phyloP scores from a whole-genome alignment of 2,329 filamentous ascomycete genomes.

The Ascochyta rabiei region DNA sequence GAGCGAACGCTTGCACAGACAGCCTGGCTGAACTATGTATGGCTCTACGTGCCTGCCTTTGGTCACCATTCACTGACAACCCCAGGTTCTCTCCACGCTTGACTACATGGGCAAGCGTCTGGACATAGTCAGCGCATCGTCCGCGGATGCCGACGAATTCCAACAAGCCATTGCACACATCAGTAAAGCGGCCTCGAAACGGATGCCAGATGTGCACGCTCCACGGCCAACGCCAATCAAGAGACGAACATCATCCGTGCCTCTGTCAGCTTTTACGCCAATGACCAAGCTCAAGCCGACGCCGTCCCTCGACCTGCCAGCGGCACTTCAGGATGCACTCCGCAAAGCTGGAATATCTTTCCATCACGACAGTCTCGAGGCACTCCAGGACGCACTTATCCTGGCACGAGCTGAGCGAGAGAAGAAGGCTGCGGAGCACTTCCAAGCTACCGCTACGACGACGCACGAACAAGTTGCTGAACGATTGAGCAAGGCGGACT shows the following conservation, averaged over 20 bases:
- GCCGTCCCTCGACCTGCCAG: slow-evolving; percentile 37
- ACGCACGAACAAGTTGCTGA: slow-evolving; percentile 45
- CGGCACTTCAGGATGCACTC: slow-evolving; percentile 43
- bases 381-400: slow-evolving; percentile 36
- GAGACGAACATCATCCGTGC: slow-evolving; percentile 31
- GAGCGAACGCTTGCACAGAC: slow-evolving; percentile 44
- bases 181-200: slow-evolving; percentile 30
- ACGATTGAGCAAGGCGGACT: slow-evolving; percentile 45
- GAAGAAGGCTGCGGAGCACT: slow-evolving; percentile 44
- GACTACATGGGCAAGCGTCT: slow-evolving; percentile 51
- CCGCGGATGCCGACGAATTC: slow-evolving; percentile 35
- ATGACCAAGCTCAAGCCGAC: slow-evolving; percentile 38
- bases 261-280: slow-evolving; percentile 36
- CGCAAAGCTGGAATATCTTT: slow-evolving; percentile 41
- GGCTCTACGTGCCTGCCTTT: not conserved
- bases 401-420: slow-evolving; percentile 40
- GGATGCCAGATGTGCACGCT: slow-evolving; percentile 27
- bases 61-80: slow-evolving; percentile 10
- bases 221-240: slow-evolving; percentile 23
- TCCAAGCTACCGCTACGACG: slow-evolving; percentile 37
- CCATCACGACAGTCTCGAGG: slow-evolving; percentile 35
- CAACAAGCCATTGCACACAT: slow-evolving; percentile 42
- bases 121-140: slow-evolving; percentile 31
- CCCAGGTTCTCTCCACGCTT: slow-evolving; percentile 47
- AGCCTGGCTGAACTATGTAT: slow-evolving; percentile 53